Evolutionary conservation across 2,329 filamentous ascomycete genomes (phyloP).

Genomic region (Fusarium drepaniforme): DNA sequence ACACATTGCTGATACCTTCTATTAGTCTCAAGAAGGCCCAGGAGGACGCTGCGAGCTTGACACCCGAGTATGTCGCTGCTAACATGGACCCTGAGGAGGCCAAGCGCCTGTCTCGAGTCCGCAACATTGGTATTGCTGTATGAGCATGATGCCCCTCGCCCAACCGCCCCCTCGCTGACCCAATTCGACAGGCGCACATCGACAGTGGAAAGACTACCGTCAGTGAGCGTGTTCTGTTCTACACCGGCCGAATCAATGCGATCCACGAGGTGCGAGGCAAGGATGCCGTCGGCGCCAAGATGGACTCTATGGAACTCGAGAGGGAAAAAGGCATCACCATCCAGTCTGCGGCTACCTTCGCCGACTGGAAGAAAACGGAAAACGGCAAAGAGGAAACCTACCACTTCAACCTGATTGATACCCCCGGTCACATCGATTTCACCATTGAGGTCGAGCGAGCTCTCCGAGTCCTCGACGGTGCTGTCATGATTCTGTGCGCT

Average conservation of each 20-base stretch:
- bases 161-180: slow-evolving; percentile 27
- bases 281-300: slow-evolving; percentile 96
- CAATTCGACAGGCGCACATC: slow-evolving; percentile 81
- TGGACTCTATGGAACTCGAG: slow-evolving; percentile 99
- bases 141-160: slow-evolving; percentile 28
- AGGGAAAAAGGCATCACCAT: slow-evolving; percentile 99
- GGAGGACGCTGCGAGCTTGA: slow-evolving; percentile 64
- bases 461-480: slow-evolving; percentile 92
- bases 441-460: slow-evolving; percentile 99
- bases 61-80: slow-evolving; percentile 74
- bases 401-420: slow-evolving; percentile 99
- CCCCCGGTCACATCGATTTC: slow-evolving; percentile 98
- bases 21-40: slow-evolving; percentile 64
- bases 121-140: slow-evolving; percentile 98
- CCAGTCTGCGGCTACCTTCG: slow-evolving; percentile 97
- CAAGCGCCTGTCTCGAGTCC: slow-evolving; percentile 81
- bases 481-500: slow-evolving; percentile 98
- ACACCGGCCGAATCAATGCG: slow-evolving; percentile 94
- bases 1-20: slow-evolving; percentile 27
- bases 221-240: slow-evolving; percentile 97
- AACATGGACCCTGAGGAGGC: slow-evolving; percentile 86
- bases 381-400: slow-evolving; percentile 89
- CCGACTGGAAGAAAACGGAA: slow-evolving; percentile 93
- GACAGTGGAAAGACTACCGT: slow-evolving; percentile 98
- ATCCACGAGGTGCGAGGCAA: slow-evolving; percentile 98